Evolutionary conservation across 2,329 filamentous ascomycete genomes (phyloP), one percentile per base, ranked within the genome.

Genomic region (Tolypocladium paradoxum): DNA sequence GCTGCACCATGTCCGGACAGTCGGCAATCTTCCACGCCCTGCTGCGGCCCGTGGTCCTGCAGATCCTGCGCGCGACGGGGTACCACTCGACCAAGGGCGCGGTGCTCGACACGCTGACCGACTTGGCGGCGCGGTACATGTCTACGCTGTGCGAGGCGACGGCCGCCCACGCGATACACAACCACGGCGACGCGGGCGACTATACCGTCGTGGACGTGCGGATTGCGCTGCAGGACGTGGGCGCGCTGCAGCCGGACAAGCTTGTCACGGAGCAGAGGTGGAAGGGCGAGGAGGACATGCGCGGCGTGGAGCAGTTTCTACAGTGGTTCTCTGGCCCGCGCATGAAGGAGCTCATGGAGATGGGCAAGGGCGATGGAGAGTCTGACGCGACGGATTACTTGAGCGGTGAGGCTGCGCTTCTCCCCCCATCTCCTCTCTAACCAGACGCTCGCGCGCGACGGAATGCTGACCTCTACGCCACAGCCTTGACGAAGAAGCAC

Each of bases 21-120:
- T 68, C 72, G 11, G 68, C 74, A n/a, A 69, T 79, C 53, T 79
- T 76, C 72, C 85, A 89, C 70, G 85, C 88, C 56, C 84, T 96
- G 58, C 78, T 97, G 54, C 89, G 90, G 43, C 92, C 92, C 2
- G 85, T 85, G 48, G 82, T 96, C 56, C 82, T 97, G 54, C 90
- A 96, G 70, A 92, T 95, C 63, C 83, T 97, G 50, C 90, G 92
- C 64, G 89, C 91, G 33, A 86, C 90, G 27, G 92, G 92, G 66
- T 97, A 95, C 73, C 88, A 95, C 67, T 79, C 85, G 43, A 88
- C 90, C 50, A 84, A 84, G 52, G 85, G 89, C 2, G 85, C 86
- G 4, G 90, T 95, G 7, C 76, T 96, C 54, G 91, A 97, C 71
- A 85, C 88, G 11, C 69, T 96, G n/a, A 88, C 90, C 16, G 90